phyloP scores from a whole-genome alignment of 345 rosid genomes.

The Rhodamnia argentea region DNA sequence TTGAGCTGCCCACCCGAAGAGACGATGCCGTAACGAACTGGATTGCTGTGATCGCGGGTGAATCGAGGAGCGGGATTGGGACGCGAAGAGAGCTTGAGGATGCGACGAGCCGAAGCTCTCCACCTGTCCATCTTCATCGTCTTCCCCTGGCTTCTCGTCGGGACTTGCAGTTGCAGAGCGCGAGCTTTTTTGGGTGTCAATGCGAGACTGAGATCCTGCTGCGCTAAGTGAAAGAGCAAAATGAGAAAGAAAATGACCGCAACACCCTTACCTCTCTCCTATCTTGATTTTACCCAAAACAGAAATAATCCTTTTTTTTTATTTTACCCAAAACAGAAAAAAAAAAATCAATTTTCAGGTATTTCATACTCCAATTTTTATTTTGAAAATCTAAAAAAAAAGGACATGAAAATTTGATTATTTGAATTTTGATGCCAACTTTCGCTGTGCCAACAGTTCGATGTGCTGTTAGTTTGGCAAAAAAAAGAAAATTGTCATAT shows the following conservation, averaged over 20 bases:
- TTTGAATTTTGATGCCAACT: background rate
- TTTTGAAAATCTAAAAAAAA: background rate
- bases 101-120: conserved; percentile 21
- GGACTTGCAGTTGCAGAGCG: background rate
- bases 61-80: conserved; percentile 14
- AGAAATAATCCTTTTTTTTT: too few relatives aligned
- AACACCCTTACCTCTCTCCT: background rate
- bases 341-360: background rate
- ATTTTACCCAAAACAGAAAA: background rate
- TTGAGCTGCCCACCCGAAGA: background rate
- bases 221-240: background rate
- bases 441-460: too few relatives aligned
- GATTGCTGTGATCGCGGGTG: background rate
- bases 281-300: background rate
- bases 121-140: conserved; percentile 31
- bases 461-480: too few relatives aligned
- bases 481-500: too few relatives aligned
- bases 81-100: conserved; percentile 14
- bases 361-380: background rate
- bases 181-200: background rate
- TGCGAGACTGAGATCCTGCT: background rate
- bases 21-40: background rate
- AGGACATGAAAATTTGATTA: background rate
- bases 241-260: background rate
- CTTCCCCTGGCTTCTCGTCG: background rate